phyloP scores from a whole-genome alignment of 2,329 filamentous ascomycete genomes.

The Ophiostoma fasciatum region DNA sequence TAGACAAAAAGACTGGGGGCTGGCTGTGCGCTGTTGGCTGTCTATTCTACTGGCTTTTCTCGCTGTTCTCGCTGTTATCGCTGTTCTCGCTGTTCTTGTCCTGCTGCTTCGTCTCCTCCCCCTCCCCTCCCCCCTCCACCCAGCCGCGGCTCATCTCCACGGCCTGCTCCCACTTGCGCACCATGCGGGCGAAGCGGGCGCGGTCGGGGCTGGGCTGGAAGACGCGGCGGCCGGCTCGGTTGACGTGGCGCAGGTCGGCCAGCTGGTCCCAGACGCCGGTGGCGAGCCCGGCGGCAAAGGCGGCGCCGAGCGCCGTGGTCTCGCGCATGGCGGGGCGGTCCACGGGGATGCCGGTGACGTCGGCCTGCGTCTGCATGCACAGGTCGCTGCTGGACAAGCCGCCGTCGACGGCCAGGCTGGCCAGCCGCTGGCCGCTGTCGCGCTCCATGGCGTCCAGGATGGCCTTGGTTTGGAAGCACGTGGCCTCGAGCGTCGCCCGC shows the following conservation, averaged over 20 bases:
- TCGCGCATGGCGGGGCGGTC: conserved; percentile 79
- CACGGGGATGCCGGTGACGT: conserved; percentile 69
- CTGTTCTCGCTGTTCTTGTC: neutral
- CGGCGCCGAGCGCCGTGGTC: conserved; percentile 76
- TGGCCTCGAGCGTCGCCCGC: conserved; percentile 76
- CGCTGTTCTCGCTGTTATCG: neutral
- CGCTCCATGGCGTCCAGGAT: conserved; percentile 85
- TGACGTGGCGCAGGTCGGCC: conserved; percentile 58
- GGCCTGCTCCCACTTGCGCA: conserved; percentile 39
- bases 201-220: conserved; percentile 51
- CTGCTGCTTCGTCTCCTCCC: conserved; percentile 2
- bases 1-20: no score
- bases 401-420: conserved; percentile 69
- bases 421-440: conserved; percentile 63
- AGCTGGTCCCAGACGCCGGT: conserved; percentile 65
- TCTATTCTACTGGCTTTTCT: no score
- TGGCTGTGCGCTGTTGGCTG: no score
- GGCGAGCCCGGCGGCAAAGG: conserved; percentile 79
- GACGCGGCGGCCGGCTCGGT: conserved; percentile 50
- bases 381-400: conserved; percentile 81
- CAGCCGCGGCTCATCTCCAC: conserved; percentile 44
- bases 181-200: conserved; percentile 27
- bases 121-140: conserved; percentile 21
- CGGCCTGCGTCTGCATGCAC: conserved; percentile 83
- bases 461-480: conserved; percentile 82